phyloP scores from a whole-genome alignment of 805 yeast species.

The Pichia pseudocactophila region DNA sequence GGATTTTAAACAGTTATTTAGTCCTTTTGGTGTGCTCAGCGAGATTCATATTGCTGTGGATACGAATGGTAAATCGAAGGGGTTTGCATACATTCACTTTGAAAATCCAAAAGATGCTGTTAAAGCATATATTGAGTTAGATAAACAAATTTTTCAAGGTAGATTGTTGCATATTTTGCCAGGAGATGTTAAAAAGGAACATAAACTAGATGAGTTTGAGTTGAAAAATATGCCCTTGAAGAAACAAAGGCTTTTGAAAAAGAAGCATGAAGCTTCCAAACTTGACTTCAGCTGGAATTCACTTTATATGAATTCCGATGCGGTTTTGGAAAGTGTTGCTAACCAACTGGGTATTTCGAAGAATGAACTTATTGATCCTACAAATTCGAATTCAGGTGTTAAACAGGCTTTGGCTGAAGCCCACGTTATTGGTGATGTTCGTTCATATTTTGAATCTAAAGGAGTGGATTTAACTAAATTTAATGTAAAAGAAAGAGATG shows the following conservation, averaged over 20 bases:
- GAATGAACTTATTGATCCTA: slow-evolving; percentile 79
- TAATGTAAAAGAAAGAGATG: slow-evolving; percentile 62
- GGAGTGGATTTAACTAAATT: slow-evolving; percentile 81
- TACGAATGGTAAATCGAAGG: slow-evolving; percentile 82
- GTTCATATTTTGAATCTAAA: slow-evolving; percentile 74
- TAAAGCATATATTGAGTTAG: slow-evolving; percentile 61
- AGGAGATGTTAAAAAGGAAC: slow-evolving; percentile 74
- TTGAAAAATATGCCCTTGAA: slow-evolving; percentile 84
- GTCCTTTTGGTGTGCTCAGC: slow-evolving; percentile 59
- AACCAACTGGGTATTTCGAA: slow-evolving; percentile 73
- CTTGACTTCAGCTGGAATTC: slow-evolving; percentile 94
- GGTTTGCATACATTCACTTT: slow-evolving; percentile 81
- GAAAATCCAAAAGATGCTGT: slow-evolving; percentile 64
- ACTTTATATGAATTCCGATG: slow-evolving; percentile 80
- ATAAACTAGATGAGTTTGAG: slow-evolving; percentile 83
- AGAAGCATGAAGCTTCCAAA: slow-evolving; percentile 76
- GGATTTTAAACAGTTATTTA: slow-evolving; percentile 62
- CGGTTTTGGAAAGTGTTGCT: slow-evolving; percentile 87
- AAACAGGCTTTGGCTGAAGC: slow-evolving; percentile 97
- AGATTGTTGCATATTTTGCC: slow-evolving; percentile 84
- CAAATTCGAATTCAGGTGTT: slow-evolving; percentile 80
- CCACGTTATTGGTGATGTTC: slow-evolving; percentile 84
- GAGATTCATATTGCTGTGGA: slow-evolving; percentile 93
- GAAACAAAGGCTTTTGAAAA: slow-evolving; percentile 78
- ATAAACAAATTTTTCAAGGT: slow-evolving; percentile 90